Base-by-base conservation (phyloP, 2,329 filamentous ascomycete genomes). In the Colletotrichum australisinense region DNA sequence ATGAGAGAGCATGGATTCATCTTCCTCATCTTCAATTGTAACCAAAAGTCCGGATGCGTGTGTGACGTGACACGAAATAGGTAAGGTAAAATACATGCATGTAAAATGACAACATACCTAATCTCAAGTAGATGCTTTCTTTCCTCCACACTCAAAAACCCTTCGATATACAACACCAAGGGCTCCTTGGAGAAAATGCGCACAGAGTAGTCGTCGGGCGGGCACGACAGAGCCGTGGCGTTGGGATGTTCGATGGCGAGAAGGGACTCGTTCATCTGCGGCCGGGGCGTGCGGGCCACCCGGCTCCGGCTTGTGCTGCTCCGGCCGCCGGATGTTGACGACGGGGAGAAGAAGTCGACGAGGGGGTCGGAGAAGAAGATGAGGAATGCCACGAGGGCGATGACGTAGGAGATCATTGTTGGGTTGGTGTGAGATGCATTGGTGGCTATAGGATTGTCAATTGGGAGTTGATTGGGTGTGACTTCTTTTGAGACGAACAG, bases 151-250 rank as follows among this genome's bases (percentile, higher is more conserved):
- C 81, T 83, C 66, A 90, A 75, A 75, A 90, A 90, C 22, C 84
- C 81, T 79, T 89, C 87, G 14, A 90, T 80, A 73, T 90, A 90
- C 4, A 90, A 76, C 2, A 90, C 86, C 49, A 90, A 78, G 24
- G 88, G 88, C 68, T 85, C 85, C 67, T 85, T 83, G 57, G 83
- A 88, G 69, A 87, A 78, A 28, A 90, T 81, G 68, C 87, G 86
- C 55, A 87, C 83, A 1, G 81, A 80, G 77, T 89, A 88, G 2
- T 81, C 75, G 71, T 88, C 83, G 1, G 80, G 77, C 0, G 79
- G 77, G 67, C 86, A 89, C 9, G 76, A 78, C 64, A 78, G 76
- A 30, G 76, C 76, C 24, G 82, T 83, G 63, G 81, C 81, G 75
- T 84, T 83, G 53, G 78, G 75, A 7, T 69, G 70, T 63, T 89